Percentiles rank a stretch among this genome's conserved stretches.
These are phyloP conservation scores for Phytopythium oedochilum DNA, from an alignment of 352 stramenopile species.

Conservation along the genomic window DNA sequence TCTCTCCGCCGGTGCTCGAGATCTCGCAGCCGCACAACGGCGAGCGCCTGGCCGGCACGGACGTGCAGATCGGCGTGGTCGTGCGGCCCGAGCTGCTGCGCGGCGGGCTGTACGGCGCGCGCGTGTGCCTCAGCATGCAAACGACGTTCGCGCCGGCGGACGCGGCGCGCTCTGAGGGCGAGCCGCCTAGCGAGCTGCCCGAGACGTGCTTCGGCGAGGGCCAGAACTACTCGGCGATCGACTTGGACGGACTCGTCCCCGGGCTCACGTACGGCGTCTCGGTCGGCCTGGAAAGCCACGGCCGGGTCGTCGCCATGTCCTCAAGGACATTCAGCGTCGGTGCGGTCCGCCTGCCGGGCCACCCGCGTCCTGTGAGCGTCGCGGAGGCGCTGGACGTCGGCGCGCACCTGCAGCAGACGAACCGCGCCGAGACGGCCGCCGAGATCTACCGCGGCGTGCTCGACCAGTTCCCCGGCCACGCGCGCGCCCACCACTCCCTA, in stretches of 20 bases:
- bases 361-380: conserved; percentile 31
- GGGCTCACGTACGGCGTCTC: conserved; percentile 51
- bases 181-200: conserved; percentile 15
- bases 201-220: conserved; percentile 60
- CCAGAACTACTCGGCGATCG: conserved; percentile 49
- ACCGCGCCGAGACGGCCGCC: conserved; percentile 19
- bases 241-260: conserved; percentile 45
- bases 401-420: conserved; percentile 27
- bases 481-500: conserved; percentile 41
- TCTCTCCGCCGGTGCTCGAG: conserved; percentile 33
- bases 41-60: conserved; percentile 30
- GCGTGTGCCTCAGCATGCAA: conserved; percentile 58
- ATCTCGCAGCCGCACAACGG: conserved; percentile 56
- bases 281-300: conserved; percentile 40
- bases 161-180: conserved; percentile 23
- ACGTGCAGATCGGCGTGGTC: conserved; percentile 51
- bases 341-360: conserved; percentile 24
- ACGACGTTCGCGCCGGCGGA: conserved; percentile 34
- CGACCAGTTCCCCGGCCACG: conserved; percentile 39
- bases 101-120: conserved; percentile 14
- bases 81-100: conserved; percentile 36
- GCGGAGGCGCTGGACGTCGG: conserved; percentile 35
- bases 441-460: conserved; percentile 54
- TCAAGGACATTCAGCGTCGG: conserved; percentile 60
- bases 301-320: conserved; percentile 52